These are phyloP conservation scores for Aspergillus felis DNA, from an alignment of 2,329 filamentous ascomycete species.

Conservation along the genomic window DNA sequence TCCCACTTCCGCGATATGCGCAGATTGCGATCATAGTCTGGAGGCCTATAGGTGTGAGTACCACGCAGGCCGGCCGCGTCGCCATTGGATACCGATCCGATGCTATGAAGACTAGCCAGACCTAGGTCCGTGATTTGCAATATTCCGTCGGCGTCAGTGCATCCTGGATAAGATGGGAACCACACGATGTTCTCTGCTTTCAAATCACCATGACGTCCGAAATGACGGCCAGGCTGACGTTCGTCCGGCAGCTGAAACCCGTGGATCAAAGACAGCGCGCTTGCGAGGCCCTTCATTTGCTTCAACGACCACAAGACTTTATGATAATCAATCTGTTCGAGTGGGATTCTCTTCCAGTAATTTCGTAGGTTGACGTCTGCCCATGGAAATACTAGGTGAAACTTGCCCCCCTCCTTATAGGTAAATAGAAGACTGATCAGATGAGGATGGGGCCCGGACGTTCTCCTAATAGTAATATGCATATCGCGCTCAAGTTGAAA, in stretches of 20 bases:
- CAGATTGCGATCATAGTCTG: slow-evolving; percentile 30
- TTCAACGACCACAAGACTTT: slow-evolving; percentile 23
- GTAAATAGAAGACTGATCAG: slow-evolving; percentile 28
- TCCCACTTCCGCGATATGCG: slow-evolving; percentile 8
- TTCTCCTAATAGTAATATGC: background rate
- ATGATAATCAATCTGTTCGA: slow-evolving; percentile 8
- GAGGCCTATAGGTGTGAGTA: slow-evolving; percentile 36
- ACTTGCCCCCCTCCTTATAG: slow-evolving; percentile 15
- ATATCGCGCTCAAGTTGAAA: slow-evolving; percentile 1
- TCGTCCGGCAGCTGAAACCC: slow-evolving; percentile 7
- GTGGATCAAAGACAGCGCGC: slow-evolving; percentile 22
- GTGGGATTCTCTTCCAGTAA: slow-evolving; percentile 20
- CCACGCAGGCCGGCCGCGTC: slow-evolving; percentile 13
- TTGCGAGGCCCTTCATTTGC: slow-evolving; percentile 26
- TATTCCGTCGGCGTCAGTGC: slow-evolving; percentile 8
- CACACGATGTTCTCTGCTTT: slow-evolving; percentile 38
- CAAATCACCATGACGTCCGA: slow-evolving; percentile 33
- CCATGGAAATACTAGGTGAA: slow-evolving; percentile 28
- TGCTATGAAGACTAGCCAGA: slow-evolving; percentile 29
- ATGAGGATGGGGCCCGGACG: slow-evolving; percentile 9
- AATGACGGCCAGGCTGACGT: slow-evolving; percentile 5
- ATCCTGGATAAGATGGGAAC: slow-evolving; percentile 9
- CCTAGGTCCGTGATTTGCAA: slow-evolving; percentile 36
- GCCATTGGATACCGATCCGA: slow-evolving; percentile 26
- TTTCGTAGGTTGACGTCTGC: slow-evolving; percentile 21